Evolutionary conservation across 2,329 filamentous ascomycete species (phyloP).

Genomic region (Venturia oleaginea): DNA sequence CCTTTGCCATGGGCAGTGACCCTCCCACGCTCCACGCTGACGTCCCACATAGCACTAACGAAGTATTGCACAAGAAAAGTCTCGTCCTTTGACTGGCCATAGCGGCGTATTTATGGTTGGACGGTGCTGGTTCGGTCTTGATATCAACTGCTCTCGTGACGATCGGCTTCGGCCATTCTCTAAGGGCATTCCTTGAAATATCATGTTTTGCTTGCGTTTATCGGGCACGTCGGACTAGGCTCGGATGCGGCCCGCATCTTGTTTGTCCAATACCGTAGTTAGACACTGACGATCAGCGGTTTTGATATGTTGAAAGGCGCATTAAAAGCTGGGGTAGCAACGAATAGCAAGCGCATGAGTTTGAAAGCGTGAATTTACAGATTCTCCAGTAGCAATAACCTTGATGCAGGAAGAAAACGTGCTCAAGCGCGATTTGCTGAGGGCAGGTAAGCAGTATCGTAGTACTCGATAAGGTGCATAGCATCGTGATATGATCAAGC

Average conservation of each 20-base stretch:
- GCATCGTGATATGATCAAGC: background rate
- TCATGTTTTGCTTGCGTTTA: background rate
- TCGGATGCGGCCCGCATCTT: slow-evolving; percentile 9
- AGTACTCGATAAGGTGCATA: background rate
- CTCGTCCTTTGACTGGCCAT: slow-evolving; percentile 5
- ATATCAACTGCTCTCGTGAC: slow-evolving; percentile 8
- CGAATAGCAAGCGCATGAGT: background rate
- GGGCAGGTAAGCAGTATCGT: background rate
- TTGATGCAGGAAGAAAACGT: background rate
- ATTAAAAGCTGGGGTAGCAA: background rate
- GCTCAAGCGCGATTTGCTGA: background rate
- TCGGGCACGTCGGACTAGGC: background rate
- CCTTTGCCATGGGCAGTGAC: slow-evolving; percentile 5
- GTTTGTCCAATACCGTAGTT: background rate
- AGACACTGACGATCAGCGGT: background rate
- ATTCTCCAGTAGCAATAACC: background rate
- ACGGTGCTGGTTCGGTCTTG: background rate
- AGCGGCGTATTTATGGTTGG: background rate
- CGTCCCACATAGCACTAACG: slow-evolving; percentile 8
- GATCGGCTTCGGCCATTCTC: background rate
- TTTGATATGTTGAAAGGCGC: background rate
- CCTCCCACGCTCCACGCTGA: slow-evolving; percentile 9
- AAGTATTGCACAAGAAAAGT: background rate
- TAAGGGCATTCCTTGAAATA: background rate
- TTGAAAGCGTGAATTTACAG: background rate